These are phyloP conservation scores for Suhomyces bokatorum DNA, from an alignment of 1,139 yeast species.

Conservation along the genomic window DNA sequence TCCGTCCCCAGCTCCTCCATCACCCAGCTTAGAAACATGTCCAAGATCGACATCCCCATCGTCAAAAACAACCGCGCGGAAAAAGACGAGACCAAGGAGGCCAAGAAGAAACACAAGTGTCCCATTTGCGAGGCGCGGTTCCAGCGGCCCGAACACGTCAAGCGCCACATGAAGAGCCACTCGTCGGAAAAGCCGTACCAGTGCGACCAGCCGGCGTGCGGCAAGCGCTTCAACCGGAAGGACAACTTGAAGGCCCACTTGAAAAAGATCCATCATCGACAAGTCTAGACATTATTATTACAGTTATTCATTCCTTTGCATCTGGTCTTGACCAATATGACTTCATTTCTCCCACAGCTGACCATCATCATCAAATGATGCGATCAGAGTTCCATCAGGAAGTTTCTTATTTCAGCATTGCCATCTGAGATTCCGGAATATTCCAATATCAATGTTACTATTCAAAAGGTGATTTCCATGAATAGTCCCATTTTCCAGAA, in stretches of 20 bases:
- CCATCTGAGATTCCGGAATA: too few species aligned
- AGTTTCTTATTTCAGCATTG: too few species aligned
- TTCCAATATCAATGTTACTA: too few species aligned
- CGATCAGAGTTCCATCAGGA: too few species aligned
- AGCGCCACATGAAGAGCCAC: slow-evolving; percentile 86
- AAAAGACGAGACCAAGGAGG: slow-evolving; percentile 42
- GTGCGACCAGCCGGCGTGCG: slow-evolving; percentile 73
- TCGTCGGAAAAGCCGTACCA: slow-evolving; percentile 83
- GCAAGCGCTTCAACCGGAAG: slow-evolving; percentile 64
- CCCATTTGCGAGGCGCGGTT: slow-evolving; percentile 74
- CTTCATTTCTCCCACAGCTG: slow-evolving; percentile 5
- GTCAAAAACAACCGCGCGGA: slow-evolving; percentile 20
- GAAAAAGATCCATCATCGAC: slow-evolving; percentile 56
- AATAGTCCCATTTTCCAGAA: too few species aligned
- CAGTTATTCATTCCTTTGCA: slow-evolving; percentile 8
- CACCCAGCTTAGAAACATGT: slow-evolving; percentile 15
- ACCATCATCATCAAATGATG: too few species aligned
- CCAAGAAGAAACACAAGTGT: slow-evolving; percentile 71
- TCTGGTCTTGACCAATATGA: slow-evolving; percentile 5
- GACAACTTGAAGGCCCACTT: slow-evolving; percentile 60
- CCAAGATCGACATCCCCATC: slow-evolving; percentile 18
- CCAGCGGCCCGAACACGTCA: slow-evolving; percentile 90
- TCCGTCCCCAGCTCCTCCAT: slow-evolving; percentile 17
- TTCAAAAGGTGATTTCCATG: too few species aligned
- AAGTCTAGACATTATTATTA: slow-evolving; percentile 7